Percentiles rank a stretch among this genome's conserved stretches.
Evolutionary conservation across 441 rosid genomes (phyloP).

Genomic region (Melastoma candidum): DNA sequence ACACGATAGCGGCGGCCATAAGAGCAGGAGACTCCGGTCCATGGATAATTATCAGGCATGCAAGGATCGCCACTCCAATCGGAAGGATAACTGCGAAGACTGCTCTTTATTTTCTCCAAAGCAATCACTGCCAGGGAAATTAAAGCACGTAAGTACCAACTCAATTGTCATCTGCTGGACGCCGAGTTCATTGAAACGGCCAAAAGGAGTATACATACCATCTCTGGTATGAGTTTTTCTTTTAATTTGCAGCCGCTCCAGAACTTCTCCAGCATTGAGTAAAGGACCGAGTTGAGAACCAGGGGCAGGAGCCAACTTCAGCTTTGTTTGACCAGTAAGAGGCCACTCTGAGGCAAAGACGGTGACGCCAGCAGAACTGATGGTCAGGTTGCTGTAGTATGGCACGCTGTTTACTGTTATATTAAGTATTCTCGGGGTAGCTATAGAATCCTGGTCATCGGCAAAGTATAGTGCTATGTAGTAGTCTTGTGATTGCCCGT

Average conservation of each 20-base stretch:
- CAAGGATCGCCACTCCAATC: slow-evolving; percentile 96
- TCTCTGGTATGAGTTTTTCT: slow-evolving; percentile 73
- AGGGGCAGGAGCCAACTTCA: slow-evolving; percentile 42
- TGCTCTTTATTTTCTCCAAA: slow-evolving; percentile 34
- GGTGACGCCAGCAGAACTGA: slow-evolving; percentile 45
- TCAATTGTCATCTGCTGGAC: neutral
- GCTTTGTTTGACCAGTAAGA: slow-evolving; percentile 46
- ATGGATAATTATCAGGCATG: slow-evolving; percentile 48
- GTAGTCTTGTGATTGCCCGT: slow-evolving; percentile 19
- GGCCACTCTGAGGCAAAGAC: slow-evolving; percentile 62
- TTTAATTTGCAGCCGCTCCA: slow-evolving; percentile 37
- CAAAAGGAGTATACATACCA: slow-evolving; percentile 31
- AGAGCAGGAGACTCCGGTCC: slow-evolving; percentile 76
- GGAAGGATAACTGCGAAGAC: slow-evolving; percentile 43
- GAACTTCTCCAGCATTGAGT: slow-evolving; percentile 76
- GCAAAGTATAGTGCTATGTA: slow-evolving; percentile 87
- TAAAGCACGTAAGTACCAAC: neutral
- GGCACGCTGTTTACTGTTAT: slow-evolving; percentile 46
- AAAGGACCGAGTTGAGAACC: slow-evolving; percentile 49
- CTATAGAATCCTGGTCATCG: slow-evolving; percentile 34
- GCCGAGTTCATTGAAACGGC: neutral
- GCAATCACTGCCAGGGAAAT: slow-evolving; percentile 43
- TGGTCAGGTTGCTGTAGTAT: slow-evolving; percentile 47
- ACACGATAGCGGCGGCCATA: slow-evolving; percentile 58
- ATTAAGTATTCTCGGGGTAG: slow-evolving; percentile 31